Conservation (phyloP, 2,329 filamentous ascomycete species). For the Aspergillus ruber region DNA sequence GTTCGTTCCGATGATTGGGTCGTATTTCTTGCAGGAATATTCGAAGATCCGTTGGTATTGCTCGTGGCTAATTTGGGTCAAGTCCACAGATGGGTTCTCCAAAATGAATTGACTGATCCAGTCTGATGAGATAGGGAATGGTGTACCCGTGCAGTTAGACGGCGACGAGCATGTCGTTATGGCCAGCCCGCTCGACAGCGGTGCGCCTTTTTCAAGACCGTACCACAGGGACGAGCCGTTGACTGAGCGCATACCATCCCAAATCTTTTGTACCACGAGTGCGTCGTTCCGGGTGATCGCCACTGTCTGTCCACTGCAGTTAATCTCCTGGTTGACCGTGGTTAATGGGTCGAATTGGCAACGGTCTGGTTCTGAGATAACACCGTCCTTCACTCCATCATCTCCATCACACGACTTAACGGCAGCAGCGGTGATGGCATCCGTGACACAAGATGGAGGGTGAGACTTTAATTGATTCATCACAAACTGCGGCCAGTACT, state of each 20-base stretch:
- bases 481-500: constrained; percentile 18
- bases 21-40: constrained; percentile 23
- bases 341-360: constrained; percentile 21
- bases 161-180: constrained; percentile 19
- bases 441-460: constrained; percentile 27
- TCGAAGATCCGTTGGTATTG: constrained; percentile 19
- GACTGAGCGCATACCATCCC: constrained; percentile 22
- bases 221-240: constrained; percentile 25
- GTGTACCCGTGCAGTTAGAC: constrained; percentile 16
- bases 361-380: constrained; percentile 7
- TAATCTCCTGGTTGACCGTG: constrained; percentile 11
- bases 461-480: constrained; percentile 13
- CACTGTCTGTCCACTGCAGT: constrained; percentile 11
- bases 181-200: constrained; percentile 18
- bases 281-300: constrained; percentile 24
- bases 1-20: constrained; percentile 29
- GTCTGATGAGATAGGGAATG: constrained; percentile 22
- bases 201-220: constrained; percentile 22
- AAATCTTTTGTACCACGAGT: constrained; percentile 22
- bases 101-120: constrained; percentile 32
- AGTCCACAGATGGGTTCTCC: constrained; percentile 25
- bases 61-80: constrained; percentile 22
- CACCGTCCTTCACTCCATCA: constrained; percentile 31
- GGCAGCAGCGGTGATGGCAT: constrained; percentile 28
- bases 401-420: constrained; percentile 30